Percentiles rank a stretch among this genome's conserved stretches.
These are phyloP conservation scores for Mortierella sp. DNA, from an alignment of 371 early-diverging fungal genomes.

Conservation along the genomic window DNA sequence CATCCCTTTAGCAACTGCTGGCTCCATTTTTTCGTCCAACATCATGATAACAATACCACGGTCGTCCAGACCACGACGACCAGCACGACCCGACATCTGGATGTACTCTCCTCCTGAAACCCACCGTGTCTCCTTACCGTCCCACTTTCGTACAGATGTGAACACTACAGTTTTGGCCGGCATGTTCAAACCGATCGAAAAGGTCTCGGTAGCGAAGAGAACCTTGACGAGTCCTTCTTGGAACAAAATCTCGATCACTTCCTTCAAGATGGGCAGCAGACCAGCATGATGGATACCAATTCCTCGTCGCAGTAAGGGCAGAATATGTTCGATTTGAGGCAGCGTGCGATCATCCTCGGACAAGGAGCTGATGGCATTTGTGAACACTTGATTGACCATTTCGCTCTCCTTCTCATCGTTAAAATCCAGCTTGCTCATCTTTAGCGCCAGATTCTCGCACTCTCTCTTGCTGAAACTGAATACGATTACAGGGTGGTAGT, in stretches of 20 bases:
- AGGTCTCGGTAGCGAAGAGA: constrained; percentile 99
- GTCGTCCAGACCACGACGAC: constrained; percentile 97
- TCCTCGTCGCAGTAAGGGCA: constrained; percentile 96
- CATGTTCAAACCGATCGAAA: constrained; percentile 99
- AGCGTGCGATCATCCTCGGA: constrained; percentile 95
- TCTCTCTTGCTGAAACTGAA: constrained; percentile 98
- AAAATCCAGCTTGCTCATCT: constrained; percentile 94
- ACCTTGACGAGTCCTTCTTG: constrained; percentile 99
- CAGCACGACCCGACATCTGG: constrained; percentile 99
- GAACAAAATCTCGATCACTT: constrained; percentile 99
- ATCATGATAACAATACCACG: constrained; percentile 99
- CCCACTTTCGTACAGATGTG: constrained; percentile 97
- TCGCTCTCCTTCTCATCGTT: constrained; percentile 90
- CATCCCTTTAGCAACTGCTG: constrained; percentile 92
- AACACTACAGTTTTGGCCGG: constrained; percentile 99
- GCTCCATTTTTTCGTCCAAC: constrained; percentile 97
- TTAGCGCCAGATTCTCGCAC: constrained; percentile 95
- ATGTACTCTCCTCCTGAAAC: constrained; percentile 99
- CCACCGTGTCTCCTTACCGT: constrained; percentile 92
- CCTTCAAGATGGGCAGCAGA: constrained; percentile 98
- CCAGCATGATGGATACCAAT: constrained; percentile 99
- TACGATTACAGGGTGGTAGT: constrained; percentile 99
- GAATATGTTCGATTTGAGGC: constrained; percentile 94
- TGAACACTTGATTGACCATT: constrained; percentile 91
- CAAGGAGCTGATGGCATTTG: constrained; percentile 91